Percentiles rank a stretch among this genome's conserved stretches.
Evolutionary conservation across 805 yeast species (phyloP).

Genomic region (Nakazawaea populi): DNA sequence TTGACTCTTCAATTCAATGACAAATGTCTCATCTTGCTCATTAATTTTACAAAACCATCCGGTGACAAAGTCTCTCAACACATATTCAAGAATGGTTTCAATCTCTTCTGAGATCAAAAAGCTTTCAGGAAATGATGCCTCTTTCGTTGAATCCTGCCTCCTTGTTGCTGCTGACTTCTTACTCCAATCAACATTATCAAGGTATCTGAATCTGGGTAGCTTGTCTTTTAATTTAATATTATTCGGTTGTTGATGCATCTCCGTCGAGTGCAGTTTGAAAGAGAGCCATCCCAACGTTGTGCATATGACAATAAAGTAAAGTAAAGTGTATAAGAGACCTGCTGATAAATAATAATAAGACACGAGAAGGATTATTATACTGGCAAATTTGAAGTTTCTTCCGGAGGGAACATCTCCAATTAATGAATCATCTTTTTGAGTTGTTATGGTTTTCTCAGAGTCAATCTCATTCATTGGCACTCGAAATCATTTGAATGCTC

Average conservation of each 20-base stretch:
- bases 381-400: too few relatives aligned
- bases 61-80: slow-evolving; percentile 47
- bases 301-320: neutral
- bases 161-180: slow-evolving; percentile 5
- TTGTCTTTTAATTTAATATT: neutral
- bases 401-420: too few relatives aligned
- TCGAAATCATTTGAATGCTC: neutral
- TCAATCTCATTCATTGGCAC: neutral
- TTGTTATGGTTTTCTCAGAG: neutral
- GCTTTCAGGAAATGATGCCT: slow-evolving; percentile 38
- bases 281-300: neutral
- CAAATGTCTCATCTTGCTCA: slow-evolving; percentile 28
- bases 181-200: slow-evolving; percentile 24
- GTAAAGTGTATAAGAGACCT: neutral
- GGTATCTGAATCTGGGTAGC: slow-evolving; percentile 21
- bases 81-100: slow-evolving; percentile 40
- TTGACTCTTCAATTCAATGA: slow-evolving; percentile 36
- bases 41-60: slow-evolving; percentile 52
- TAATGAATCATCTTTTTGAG: neutral
- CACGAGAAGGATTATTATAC: too few relatives aligned
- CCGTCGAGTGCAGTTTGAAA: neutral
- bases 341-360: neutral
- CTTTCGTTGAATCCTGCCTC: slow-evolving; percentile 7
- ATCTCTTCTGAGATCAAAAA: slow-evolving; percentile 47
- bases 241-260: neutral